A percentile compares a stretch with the other conserved stretches of the same genome.
Evolutionary conservation across 129 eudicot species (phyloP).

Genomic region (Centrapalus pauciflorus): DNA sequence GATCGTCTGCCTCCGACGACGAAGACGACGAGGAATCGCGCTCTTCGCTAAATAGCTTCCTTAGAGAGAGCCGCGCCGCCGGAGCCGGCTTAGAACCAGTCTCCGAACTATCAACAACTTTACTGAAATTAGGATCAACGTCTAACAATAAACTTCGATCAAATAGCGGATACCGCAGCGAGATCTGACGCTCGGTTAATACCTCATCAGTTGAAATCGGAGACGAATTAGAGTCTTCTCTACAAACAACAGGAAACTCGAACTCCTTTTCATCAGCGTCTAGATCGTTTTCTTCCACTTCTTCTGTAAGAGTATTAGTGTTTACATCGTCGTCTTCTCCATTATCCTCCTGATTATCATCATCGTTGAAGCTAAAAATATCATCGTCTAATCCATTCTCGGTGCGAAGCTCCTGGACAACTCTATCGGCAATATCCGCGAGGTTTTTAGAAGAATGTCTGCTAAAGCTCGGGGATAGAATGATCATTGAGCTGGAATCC

Average conservation of each 20-base stretch:
- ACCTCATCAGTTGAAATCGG: conserved; percentile 41
- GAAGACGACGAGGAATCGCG: conserved; percentile 42
- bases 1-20: conserved; percentile 57
- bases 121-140: background rate
- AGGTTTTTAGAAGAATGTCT: conserved; percentile 35
- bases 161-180: conserved; percentile 54
- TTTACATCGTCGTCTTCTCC: background rate
- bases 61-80: conserved; percentile 34
- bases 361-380: conserved; percentile 5
- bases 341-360: background rate
- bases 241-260: conserved; percentile 45
- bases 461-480: conserved; percentile 57
- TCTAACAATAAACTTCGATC: conserved; percentile 32
- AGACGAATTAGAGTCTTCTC: conserved; percentile 17
- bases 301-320: background rate
- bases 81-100: conserved; percentile 8
- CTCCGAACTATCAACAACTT: background rate
- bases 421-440: conserved; percentile 57
- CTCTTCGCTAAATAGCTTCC: conserved; percentile 49
- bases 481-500: conserved; percentile 29
- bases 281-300: background rate
- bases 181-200: conserved; percentile 49
- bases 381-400: conserved; percentile 17
- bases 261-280: conserved; percentile 40
- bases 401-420: conserved; percentile 32